Conservation (phyloP, 1,284 basidiomycete genomes). For the Heterobasidion occidentale region DNA sequence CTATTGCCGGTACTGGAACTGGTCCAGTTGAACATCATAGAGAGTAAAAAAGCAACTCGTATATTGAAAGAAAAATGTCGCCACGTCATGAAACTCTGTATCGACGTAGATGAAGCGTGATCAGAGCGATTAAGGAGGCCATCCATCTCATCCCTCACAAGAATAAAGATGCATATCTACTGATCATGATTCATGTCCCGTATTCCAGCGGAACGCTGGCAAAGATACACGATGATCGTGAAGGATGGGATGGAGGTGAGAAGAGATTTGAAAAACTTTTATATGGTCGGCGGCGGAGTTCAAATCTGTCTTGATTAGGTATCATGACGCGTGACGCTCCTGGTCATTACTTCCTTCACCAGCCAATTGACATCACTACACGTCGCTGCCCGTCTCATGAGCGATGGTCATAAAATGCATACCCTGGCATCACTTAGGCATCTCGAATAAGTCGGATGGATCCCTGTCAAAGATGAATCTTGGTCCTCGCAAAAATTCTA, state of each 20-base stretch:
- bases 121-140: constrained; percentile 16
- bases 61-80: constrained; percentile 5
- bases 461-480: constrained; percentile 11
- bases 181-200: constrained; percentile 1
- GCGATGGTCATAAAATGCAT: not conserved
- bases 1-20: no score
- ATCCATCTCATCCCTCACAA: constrained; percentile 8
- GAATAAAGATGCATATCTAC: not conserved
- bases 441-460: not conserved
- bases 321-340: not conserved
- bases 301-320: not conserved
- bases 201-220: constrained; percentile 8
- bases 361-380: not conserved
- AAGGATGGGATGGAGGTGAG: constrained; percentile 5
- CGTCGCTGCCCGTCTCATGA: not conserved
- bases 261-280: not conserved
- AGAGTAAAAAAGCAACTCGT: not conserved
- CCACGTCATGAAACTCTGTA: constrained; percentile 16
- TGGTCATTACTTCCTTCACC: not conserved
- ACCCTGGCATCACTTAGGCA: not conserved
- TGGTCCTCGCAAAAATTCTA: constrained; percentile 9
- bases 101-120: constrained; percentile 13
- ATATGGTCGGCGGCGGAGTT: constrained; percentile 3
- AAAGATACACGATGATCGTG: not conserved
- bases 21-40: no score